phyloP scores from a whole-genome alignment of 441 rosid genomes.

The Jatropha multifida region DNA sequence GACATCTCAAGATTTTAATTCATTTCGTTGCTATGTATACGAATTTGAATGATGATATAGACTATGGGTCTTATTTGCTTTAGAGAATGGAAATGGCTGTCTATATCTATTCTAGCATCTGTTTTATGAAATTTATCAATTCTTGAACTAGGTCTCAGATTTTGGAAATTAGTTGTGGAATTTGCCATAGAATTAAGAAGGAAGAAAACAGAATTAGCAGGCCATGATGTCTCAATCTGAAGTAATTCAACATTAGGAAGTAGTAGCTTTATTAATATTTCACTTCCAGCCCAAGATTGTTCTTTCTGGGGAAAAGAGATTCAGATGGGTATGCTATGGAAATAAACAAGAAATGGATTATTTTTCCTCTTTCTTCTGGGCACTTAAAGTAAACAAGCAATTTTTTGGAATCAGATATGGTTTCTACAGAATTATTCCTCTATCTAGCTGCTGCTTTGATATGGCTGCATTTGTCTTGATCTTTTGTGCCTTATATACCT shows the following conservation, averaged over 20 bases:
- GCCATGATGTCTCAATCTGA: not conserved
- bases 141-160: not conserved
- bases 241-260: not conserved
- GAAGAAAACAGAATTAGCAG: not conserved
- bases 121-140: not conserved
- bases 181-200: not conserved
- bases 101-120: not conserved
- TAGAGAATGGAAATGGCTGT: not conserved
- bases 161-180: not conserved
- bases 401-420: not conserved
- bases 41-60: not conserved
- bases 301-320: not conserved
- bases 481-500: constrained; percentile 2
- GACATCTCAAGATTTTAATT: not conserved
- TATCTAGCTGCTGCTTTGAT: not conserved
- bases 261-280: not conserved
- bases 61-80: not conserved
- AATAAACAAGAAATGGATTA: not conserved
- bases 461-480: not conserved
- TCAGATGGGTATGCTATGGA: not conserved
- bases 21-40: not conserved
- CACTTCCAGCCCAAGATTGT: not conserved
- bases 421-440: too few species aligned
- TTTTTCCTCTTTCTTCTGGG: not conserved
- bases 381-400: not conserved